Percentiles rank a stretch among this genome's conserved stretches.
Conservation (phyloP, 805 yeast genomes). For the Debaryomyces hansenii region DNA sequence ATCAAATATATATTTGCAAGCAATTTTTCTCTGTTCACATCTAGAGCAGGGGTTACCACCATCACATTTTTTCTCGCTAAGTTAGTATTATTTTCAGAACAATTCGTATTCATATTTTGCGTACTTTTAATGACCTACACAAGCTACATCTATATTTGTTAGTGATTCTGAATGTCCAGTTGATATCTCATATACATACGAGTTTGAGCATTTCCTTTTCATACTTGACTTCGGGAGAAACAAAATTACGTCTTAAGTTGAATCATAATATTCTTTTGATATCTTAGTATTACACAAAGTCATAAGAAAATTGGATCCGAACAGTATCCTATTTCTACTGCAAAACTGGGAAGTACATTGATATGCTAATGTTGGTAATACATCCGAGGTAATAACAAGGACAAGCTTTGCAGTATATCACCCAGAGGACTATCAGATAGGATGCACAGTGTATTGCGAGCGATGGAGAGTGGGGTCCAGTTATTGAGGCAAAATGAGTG, state of each 20-base stretch:
- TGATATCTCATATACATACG: not conserved
- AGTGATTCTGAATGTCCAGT: not conserved
- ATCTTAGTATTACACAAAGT: no score
- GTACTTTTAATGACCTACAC: not conserved
- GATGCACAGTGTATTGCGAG: no score
- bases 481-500: no score
- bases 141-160: not conserved
- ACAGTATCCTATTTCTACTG: no score
- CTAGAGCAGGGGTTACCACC: conserved; percentile 7
- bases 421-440: no score
- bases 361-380: no score
- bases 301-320: no score
- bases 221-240: not conserved
- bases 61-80: conserved; percentile 8
- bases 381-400: no score
- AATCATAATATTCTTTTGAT: no score
- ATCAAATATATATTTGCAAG: conserved; percentile 5
- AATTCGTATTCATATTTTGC: not conserved
- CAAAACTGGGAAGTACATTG: no score
- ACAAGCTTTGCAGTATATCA: no score
- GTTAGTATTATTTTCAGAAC: not conserved
- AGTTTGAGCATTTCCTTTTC: not conserved
- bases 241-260: not conserved
- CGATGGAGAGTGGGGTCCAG: no score
- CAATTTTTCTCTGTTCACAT: conserved; percentile 3